These are phyloP conservation scores for Candida corydali DNA, from an alignment of 805 yeast genomes.

Conservation along the genomic window DNA sequence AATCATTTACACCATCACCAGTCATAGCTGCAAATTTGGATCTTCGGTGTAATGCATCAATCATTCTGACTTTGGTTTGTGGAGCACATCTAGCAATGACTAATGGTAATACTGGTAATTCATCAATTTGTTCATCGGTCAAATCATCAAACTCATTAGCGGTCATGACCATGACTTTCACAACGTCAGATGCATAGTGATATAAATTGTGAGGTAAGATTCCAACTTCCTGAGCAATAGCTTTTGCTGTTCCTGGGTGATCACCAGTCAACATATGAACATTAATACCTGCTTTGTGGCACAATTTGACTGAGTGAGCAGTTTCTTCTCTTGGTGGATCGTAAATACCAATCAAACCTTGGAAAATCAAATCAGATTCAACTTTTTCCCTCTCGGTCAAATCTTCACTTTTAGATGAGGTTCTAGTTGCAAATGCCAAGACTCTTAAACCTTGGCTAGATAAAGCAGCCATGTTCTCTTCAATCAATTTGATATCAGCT, in stretches of 20 bases:
- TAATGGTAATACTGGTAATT: constrained; percentile 34
- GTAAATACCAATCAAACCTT: constrained; percentile 73
- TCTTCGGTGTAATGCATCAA: constrained; percentile 37
- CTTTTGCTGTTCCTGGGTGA: constrained; percentile 72
- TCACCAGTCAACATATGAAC: constrained; percentile 84
- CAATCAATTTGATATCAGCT: constrained; percentile 39
- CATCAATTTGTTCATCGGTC: constrained; percentile 29
- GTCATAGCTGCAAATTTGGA: constrained; percentile 37
- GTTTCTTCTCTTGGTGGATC: constrained; percentile 78
- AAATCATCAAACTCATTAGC: constrained; percentile 33
- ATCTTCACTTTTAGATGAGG: constrained; percentile 18
- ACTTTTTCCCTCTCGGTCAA: constrained; percentile 30
- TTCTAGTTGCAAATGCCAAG: constrained; percentile 59
- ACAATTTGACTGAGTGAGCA: constrained; percentile 55
- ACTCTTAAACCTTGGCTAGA: constrained; percentile 70
- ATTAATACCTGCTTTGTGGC: constrained; percentile 72
- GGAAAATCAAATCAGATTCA: constrained; percentile 52
- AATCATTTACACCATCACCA: constrained; percentile 75
- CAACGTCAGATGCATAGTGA: constrained; percentile 31
- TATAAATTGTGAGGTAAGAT: constrained; percentile 52
- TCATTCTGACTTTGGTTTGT: constrained; percentile 39
- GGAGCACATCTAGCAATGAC: constrained; percentile 41
- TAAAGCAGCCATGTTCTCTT: constrained; percentile 52
- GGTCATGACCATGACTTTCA: constrained; percentile 33
- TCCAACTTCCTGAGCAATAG: constrained; percentile 80